phyloP scores from a whole-genome alignment of 768 basidiomycete genomes.

The Ephemerocybe angulata region DNA sequence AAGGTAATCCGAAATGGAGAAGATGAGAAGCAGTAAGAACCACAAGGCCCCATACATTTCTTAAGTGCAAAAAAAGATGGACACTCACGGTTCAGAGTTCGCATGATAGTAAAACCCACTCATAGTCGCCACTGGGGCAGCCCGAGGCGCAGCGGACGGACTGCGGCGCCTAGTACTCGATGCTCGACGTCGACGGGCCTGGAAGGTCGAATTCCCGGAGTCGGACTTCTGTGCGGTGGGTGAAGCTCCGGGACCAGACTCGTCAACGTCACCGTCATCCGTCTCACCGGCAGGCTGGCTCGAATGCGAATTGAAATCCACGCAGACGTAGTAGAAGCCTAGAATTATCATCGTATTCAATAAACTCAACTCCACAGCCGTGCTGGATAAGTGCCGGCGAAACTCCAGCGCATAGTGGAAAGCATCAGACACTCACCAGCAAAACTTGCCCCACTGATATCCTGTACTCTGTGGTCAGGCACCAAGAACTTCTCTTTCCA shows the following conservation, averaged over 20 bases:
- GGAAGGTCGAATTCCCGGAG: conserved; percentile 10
- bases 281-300: conserved; percentile 34
- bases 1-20: background rate
- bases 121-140: conserved; percentile 66
- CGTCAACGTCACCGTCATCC: conserved; percentile 29
- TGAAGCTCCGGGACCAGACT: conserved; percentile 26
- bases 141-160: conserved; percentile 44
- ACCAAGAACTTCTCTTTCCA: conserved; percentile 97
- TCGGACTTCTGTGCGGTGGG: conserved; percentile 2
- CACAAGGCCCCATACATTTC: background rate
- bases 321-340: conserved; percentile 95
- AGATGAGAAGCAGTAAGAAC: conserved; percentile 1
- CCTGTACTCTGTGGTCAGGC: conserved; percentile 90
- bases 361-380: background rate
- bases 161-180: conserved; percentile 44
- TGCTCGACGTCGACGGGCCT: conserved; percentile 39
- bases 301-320: conserved; percentile 74
- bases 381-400: background rate
- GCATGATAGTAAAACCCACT: conserved; percentile 92
- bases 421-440: conserved; percentile 57
- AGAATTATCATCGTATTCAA: conserved; percentile 13
- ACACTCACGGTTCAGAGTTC: conserved; percentile 84
- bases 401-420: background rate
- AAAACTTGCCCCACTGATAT: conserved; percentile 93
- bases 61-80: background rate